phyloP scores from a whole-genome alignment of 495 filamentous ascomycete genomes.

The Hypomontagnella monticulosa region DNA sequence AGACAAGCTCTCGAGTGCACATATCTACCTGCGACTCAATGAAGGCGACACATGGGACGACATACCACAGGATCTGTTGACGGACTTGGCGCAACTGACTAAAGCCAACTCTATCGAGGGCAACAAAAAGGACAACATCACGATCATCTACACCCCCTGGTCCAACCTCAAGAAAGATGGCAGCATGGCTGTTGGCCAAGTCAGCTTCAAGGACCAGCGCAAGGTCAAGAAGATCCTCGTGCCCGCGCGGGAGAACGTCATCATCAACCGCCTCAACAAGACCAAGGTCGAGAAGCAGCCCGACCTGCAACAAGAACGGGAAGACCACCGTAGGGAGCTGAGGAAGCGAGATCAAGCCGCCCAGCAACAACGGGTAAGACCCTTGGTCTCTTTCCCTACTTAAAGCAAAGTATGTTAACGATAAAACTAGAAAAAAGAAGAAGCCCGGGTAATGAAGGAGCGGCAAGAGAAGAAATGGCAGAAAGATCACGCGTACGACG shows the following conservation, averaged over 20 bases:
- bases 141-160: constrained; percentile 97
- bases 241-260: constrained; percentile 78
- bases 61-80: constrained; percentile 77
- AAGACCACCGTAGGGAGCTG: constrained; percentile 73
- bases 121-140: constrained; percentile 98
- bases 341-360: constrained; percentile 73
- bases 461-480: constrained; percentile 88
- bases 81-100: constrained; percentile 91
- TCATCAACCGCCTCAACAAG: constrained; percentile 97
- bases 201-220: constrained; percentile 91
- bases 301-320: constrained; percentile 81
- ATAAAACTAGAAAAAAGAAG: constrained; percentile 73
- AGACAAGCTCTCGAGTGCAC: constrained; percentile 95
- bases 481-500: constrained; percentile 95
- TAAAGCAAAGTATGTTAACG: constrained; percentile 1
- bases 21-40: constrained; percentile 88
- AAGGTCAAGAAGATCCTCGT: constrained; percentile 84
- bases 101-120: constrained; percentile 99
- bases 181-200: constrained; percentile 95
- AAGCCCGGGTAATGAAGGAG: constrained; percentile 80
- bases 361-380: constrained; percentile 70
- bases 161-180: constrained; percentile 95
- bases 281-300: constrained; percentile 88
- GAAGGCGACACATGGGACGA: constrained; percentile 87
- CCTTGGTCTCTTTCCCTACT: not conserved